Percentiles rank a stretch among this genome's conserved stretches.
phyloP scores from a whole-genome alignment of 108 stramenopile genomes.

The Aurantiochytrium sp. region DNA sequence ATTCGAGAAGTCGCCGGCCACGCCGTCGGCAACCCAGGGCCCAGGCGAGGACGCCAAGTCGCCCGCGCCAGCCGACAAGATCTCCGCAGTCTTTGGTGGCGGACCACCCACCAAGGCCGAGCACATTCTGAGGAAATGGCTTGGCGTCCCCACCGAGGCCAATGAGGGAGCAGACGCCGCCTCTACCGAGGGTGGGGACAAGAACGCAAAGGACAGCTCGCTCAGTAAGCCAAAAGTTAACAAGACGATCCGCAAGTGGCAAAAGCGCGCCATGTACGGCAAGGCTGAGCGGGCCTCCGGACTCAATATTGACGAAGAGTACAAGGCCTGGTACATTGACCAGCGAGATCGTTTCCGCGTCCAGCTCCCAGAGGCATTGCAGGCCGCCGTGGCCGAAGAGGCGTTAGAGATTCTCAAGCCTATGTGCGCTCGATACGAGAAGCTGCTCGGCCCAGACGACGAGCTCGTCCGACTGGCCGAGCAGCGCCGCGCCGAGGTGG shows the following conservation, averaged over 20 bases:
- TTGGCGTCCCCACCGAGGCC: neutral
- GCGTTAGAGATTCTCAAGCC: neutral
- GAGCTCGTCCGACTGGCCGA: neutral
- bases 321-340: constrained; percentile 21
- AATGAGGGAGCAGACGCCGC: neutral
- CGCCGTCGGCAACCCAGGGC: no score
- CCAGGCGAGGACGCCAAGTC: no score
- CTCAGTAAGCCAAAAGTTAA: no score
- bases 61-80: no score
- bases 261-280: constrained; percentile 12
- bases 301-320: neutral
- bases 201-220: no score
- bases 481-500: neutral
- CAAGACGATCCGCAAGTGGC: neutral
- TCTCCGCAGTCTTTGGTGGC: no score
- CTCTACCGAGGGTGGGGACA: no score
- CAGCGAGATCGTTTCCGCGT: constrained; percentile 2
- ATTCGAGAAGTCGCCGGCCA: no score
- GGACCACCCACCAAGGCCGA: neutral
- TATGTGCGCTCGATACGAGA: neutral
- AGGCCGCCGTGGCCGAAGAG: neutral
- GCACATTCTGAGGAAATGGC: neutral
- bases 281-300: neutral
- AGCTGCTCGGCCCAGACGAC: constrained; percentile 15
- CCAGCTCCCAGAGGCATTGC: neutral